phyloP scores from a whole-genome alignment of 2,329 filamentous ascomycete genomes.

The Lecanicillium sp. region DNA sequence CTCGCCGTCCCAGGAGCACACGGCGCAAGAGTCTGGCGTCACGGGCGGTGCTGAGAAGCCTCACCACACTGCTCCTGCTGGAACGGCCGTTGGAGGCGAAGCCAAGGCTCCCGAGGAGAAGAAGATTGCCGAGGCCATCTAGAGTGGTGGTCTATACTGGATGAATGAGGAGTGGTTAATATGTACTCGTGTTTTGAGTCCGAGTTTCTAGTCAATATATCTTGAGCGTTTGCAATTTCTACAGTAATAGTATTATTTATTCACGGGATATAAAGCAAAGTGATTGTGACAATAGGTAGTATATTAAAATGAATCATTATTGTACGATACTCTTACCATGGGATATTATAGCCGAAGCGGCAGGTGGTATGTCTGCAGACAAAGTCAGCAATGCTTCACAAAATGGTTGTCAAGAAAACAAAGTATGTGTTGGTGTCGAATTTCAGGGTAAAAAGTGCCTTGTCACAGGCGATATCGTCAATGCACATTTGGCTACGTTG shows the following conservation, averaged over 20 bases:
- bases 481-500: slow-evolving; percentile 38
- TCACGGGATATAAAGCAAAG: background rate
- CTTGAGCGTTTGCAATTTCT: background rate
- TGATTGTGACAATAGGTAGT: no score
- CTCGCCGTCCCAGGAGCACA: background rate
- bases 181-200: slow-evolving; percentile 32
- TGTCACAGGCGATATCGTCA: slow-evolving; percentile 41
- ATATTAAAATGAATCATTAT: no score
- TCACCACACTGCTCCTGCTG: no score
- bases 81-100: slow-evolving; percentile 8
- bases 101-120: slow-evolving; percentile 36
- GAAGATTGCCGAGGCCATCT: slow-evolving; percentile 2
- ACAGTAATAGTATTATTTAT: background rate
- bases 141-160: no score
- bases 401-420: background rate
- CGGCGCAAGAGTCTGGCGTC: slow-evolving; percentile 6
- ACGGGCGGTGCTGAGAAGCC: slow-evolving; percentile 6
- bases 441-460: slow-evolving; percentile 27
- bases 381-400: slow-evolving; percentile 3
- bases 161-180: no score
- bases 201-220: no score
- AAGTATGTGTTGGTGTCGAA: slow-evolving; percentile 2
- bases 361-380: background rate
- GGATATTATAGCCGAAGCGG: no score
- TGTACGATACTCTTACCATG: background rate